Evolutionary conservation across 2,329 filamentous ascomycete species (phyloP).

Genomic region (Byssochlamys sp.): DNA sequence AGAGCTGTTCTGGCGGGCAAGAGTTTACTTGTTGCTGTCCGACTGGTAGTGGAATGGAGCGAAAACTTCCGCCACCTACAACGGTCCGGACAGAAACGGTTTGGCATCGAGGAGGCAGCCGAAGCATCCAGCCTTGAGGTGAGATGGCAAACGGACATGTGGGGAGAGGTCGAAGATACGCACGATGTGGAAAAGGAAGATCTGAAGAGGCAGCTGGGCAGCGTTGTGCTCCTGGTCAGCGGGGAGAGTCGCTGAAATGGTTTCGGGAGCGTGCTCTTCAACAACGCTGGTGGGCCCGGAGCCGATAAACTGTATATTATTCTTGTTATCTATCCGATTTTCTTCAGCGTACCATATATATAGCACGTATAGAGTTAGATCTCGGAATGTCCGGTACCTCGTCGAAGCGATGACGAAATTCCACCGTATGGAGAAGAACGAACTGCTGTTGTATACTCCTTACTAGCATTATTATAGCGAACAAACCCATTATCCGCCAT

Average conservation of each 20-base stretch:
- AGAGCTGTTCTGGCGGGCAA: conserved; percentile 75
- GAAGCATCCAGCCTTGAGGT: conserved; percentile 73
- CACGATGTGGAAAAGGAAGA: conserved; percentile 95
- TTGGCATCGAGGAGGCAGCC: conserved; percentile 75
- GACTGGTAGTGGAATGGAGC: conserved; percentile 81
- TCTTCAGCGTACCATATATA: background rate
- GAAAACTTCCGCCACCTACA: conserved; percentile 53
- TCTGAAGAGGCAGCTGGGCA: conserved; percentile 74
- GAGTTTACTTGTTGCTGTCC: conserved; percentile 66
- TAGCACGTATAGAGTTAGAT: background rate
- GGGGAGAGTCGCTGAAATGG: conserved; percentile 35
- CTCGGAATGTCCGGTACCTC: background rate
- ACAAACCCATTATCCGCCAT: background rate
- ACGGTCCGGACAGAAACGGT: conserved; percentile 37
- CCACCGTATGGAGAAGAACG: background rate
- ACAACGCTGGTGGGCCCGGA: background rate
- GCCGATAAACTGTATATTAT: background rate
- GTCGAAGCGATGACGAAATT: background rate
- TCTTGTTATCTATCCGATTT: background rate
- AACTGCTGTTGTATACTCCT: background rate
- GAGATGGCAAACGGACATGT: conserved; percentile 76
- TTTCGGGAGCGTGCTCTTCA: background rate
- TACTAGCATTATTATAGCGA: background rate
- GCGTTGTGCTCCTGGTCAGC: conserved; percentile 70
- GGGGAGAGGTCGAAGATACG: conserved; percentile 96